A percentile compares a stretch with the other conserved stretches of the same genome.
Conservation (phyloP, 139 green algal genomes). For the Coccomyxa sp. region DNA sequence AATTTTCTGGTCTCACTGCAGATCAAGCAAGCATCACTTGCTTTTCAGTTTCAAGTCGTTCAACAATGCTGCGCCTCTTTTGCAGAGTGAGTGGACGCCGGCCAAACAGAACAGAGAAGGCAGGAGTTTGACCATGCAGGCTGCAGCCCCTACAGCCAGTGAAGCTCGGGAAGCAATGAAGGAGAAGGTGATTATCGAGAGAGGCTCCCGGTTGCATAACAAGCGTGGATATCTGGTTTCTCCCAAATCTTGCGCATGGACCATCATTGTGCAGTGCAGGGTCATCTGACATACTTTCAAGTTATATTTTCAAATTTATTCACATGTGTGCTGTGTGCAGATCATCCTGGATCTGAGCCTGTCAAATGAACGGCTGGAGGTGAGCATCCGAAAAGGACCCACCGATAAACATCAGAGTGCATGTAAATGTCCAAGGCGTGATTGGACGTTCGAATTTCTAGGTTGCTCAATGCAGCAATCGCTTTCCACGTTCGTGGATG, state of each 20-base stretch:
- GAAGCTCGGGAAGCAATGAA: not conserved
- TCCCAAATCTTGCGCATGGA: too few relatives aligned
- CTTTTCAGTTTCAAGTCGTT: not conserved
- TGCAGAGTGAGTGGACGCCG: not conserved
- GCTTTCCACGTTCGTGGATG: too few relatives aligned
- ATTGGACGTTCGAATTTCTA: too few relatives aligned
- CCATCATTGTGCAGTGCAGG: too few relatives aligned
- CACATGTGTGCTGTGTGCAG: not conserved
- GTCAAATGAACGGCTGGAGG: constrained; percentile 19
- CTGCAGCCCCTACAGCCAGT: not conserved
- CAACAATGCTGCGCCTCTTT: not conserved
- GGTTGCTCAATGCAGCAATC: too few relatives aligned
- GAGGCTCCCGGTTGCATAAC: too few relatives aligned
- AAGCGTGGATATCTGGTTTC: too few relatives aligned
- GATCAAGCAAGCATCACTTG: not conserved
- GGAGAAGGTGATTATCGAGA: not conserved
- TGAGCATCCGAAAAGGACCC: not conserved
- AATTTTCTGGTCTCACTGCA: too few relatives aligned
- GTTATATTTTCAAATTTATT: too few relatives aligned
- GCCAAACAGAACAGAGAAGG: not conserved
- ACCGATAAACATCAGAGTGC: too few relatives aligned
- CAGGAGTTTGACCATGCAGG: not conserved
- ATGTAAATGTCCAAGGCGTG: too few relatives aligned
- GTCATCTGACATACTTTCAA: too few relatives aligned
- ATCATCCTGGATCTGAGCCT: constrained; percentile 21